Evolutionary conservation across 768 basidiomycete genomes (phyloP), one percentile per base, ranked within the genome.

Genomic region (Boletus bicolor): DNA sequence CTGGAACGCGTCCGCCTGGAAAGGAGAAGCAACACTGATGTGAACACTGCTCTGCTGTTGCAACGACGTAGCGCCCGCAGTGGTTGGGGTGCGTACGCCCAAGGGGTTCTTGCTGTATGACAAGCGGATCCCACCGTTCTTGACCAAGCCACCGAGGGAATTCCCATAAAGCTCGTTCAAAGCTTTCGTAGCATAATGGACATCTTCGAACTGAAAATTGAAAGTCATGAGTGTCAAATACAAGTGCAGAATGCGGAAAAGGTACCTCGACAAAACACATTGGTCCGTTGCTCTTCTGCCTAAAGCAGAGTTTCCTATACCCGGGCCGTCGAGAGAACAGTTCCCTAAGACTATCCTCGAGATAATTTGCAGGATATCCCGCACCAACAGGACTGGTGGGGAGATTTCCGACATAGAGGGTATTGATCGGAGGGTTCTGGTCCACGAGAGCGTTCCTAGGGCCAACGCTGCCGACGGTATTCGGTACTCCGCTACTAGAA

Each of bases 201-300:
- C 92, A 68, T 95, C 93, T 54, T 97, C 92, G 62, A 98, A 99
- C 90, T 95, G 66, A 7, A 56, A 53, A 39, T 51, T 9, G 15
- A 19, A 38, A 48, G 49, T 54, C 38, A 42, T 56, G 24, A 62
- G 44, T 36, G 44, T 45, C 28, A 26, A 38, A 19, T 21, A 5
- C 32, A 37, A 41, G 0, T 11, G n/a, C 5, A 39, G 35, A 44
- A 37, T 7, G 45, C 7, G 49, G 45, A 28, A 59, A 65, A 60
- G 70, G 26, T 64, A 93, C 92, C 85, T 99, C 97, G 44, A 98
- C 94, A 71, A 98, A 98, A 72, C 97, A 98, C 95, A 98, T 98
- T 8, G 96, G 96, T 0, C 97, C 95, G 64, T 95, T 95, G 69
- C 84, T 91, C 77, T 99, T 99, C 67, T 96, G 93, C 51, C 95